Percentiles rank a stretch among this genome's conserved stretches.
Conservation (phyloP, 306 rosid genomes). For the Glycine soja region DNA sequence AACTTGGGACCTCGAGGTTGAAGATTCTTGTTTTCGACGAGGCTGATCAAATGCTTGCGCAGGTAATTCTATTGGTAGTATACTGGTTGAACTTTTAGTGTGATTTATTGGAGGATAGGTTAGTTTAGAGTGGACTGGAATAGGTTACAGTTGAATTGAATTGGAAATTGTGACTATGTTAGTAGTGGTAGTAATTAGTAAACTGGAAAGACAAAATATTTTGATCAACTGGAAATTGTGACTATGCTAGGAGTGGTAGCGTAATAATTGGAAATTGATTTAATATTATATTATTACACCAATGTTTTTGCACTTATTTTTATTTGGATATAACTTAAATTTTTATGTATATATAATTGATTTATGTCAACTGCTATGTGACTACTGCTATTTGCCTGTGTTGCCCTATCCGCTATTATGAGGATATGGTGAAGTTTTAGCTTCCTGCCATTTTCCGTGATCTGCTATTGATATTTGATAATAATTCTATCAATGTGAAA, state of each 20-base stretch:
- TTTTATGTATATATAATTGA: background rate
- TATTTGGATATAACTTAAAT: background rate
- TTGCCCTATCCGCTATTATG: background rate
- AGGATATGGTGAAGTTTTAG: background rate
- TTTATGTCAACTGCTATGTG: background rate
- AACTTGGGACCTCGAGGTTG: conserved; percentile 55
- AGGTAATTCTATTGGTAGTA: conserved; percentile 25
- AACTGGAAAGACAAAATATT: too few relatives aligned
- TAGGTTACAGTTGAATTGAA: background rate
- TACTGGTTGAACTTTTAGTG: too few relatives aligned
- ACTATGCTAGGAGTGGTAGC: too few relatives aligned
- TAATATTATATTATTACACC: too few relatives aligned
- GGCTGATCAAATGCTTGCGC: conserved; percentile 76
- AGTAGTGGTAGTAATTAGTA: too few relatives aligned
- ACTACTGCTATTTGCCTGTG: background rate
- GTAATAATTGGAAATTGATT: too few relatives aligned
- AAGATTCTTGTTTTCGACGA: conserved; percentile 92
- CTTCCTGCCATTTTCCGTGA: background rate
- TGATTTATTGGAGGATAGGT: background rate
- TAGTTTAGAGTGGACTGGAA: background rate
- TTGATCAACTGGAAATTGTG: background rate
- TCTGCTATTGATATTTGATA: background rate
- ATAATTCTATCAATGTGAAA: too few relatives aligned
- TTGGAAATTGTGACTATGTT: background rate
- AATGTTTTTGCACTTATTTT: too few relatives aligned